Evolutionary conservation across 2,329 filamentous ascomycete genomes (phyloP), one percentile per base, ranked within the genome.

Genomic region (Hyphodiscus sp.): DNA sequence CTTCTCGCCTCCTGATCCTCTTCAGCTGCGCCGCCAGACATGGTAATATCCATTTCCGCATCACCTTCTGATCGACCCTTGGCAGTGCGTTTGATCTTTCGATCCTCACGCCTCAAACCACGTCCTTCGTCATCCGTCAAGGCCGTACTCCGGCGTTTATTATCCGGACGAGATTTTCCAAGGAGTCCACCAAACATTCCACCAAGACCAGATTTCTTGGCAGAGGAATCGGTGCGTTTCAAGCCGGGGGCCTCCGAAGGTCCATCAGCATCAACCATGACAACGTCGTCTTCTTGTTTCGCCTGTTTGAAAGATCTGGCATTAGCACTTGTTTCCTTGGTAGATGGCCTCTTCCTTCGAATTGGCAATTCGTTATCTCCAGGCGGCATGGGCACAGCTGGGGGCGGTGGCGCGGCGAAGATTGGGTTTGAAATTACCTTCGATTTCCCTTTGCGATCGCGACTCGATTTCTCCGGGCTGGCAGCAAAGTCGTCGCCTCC

Each of bases 261-360:
- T 29, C 77, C 76, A 45, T 68, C 69, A 23, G 68, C 69, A 59
- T 85, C 77, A 42, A 80, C 74, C 74, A 84, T 78, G 48, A 81
- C 74, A 52, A 81, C 72, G 62, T 85, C 82, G 47, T 86, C 81
- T 59, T 87, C 83, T 54, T 82, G 78, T 53, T 84, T 74, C 23
- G 81, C 74, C 71, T 86, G 85, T 56, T 85, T 79, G 66, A 81
- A 76, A 56, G 74, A 76, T 55, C 71, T 68, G 57, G 67, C 61
- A 65, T 73, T 67, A 72, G 70, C 69, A 64, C 61, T 65, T 52
- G 57, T 46, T 41, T 65, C 61, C 53, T 51, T 64, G 30, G 56
- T 53, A 54, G 53, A 55, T 55, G 63, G 59, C 43, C 50, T 59
- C 56, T 58, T 59, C 52, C 49, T 61, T 50, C 62, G 63, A 51